Base-by-base conservation (phyloP, 192 early-diverging fungal genomes). In the Entomortierella lignicola region DNA sequence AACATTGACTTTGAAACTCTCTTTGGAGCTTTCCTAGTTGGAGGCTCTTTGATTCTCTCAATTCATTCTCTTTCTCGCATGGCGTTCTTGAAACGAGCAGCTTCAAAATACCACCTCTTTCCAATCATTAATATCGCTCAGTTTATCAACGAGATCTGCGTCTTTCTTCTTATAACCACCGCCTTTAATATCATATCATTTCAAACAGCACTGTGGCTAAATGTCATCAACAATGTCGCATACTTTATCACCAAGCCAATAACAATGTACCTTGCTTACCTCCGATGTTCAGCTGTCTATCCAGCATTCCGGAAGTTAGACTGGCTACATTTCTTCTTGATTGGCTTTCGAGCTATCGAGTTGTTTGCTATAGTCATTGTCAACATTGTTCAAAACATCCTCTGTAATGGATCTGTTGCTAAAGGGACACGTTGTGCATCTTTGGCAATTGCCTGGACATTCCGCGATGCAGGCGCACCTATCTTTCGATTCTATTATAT, bases 191-290 rank as follows among this genome's bases (percentile, higher is more conserved):
- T 53, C 3, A 60, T 82, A 20, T 67, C 66, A 0, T 50, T 61
- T 55, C 21, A 59, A 4, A 65, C 72, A 0, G 72, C 67, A 13
- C 66, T 77, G 2, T 82, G 81, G 81, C 63, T 71, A 18, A 77
- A 71, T 39, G 66, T 79, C 47, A 55, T 77, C 29, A 82, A 77
- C 61, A 82, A 82, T 27, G 23, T 77, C 31, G 65, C 74, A n/a
- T 82, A 82, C 54, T 82, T 82, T 23, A 59, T 82, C 53, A 68
- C 69, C 23, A 82, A 82, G 30, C 81, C 81, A 2, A 65, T 30
- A 12, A 71, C 72, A 30, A 75, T 82, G 73, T 82, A 82, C 34
- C 53, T 82, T 25, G 81, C 81, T 20, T 82, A 82, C 67, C 55
- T 81, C 12, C 71, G 80, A 0, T 81, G 80, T 23, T 69, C 70